These are phyloP conservation scores for Quercus lobata DNA, from an alignment of 331 rosid genomes.

Conservation along the genomic window DNA sequence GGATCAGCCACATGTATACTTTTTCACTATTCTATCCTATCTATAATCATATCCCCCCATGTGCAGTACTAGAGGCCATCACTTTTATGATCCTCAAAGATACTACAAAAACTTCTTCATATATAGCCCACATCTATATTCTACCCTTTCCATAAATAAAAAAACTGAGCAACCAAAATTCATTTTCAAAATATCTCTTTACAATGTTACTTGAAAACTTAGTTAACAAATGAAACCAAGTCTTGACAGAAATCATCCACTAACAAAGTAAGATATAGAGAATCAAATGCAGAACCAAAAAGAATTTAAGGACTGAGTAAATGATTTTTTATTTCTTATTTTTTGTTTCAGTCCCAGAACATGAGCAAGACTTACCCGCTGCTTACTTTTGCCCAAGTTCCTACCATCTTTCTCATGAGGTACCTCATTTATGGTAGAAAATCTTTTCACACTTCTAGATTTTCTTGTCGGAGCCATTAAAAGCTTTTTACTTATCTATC, in stretches of 20 bases:
- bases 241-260: no score
- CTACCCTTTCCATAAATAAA: background rate
- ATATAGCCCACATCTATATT: background rate
- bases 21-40: background rate
- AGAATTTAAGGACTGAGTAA: background rate
- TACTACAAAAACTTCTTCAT: background rate
- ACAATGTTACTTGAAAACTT: background rate
- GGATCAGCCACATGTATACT: background rate
- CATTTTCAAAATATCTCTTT: background rate
- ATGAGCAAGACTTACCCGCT: slow-evolving; percentile 33
- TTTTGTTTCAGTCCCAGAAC: slow-evolving; percentile 2
- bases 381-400: slow-evolving; percentile 41
- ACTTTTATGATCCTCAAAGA: background rate
- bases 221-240: background rate
- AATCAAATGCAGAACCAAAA: background rate
- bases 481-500: slow-evolving; percentile 16
- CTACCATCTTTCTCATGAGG: slow-evolving; percentile 57
- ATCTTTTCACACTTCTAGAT: slow-evolving; percentile 42
- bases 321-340: no score
- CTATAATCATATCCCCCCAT: background rate
- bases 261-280: background rate
- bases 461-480: slow-evolving; percentile 71
- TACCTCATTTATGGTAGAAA: slow-evolving; percentile 35
- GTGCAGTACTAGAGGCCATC: background rate
- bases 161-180: background rate